Conservation (phyloP, 106 monocot species). For the Dioscorea dumetorum region DNA sequence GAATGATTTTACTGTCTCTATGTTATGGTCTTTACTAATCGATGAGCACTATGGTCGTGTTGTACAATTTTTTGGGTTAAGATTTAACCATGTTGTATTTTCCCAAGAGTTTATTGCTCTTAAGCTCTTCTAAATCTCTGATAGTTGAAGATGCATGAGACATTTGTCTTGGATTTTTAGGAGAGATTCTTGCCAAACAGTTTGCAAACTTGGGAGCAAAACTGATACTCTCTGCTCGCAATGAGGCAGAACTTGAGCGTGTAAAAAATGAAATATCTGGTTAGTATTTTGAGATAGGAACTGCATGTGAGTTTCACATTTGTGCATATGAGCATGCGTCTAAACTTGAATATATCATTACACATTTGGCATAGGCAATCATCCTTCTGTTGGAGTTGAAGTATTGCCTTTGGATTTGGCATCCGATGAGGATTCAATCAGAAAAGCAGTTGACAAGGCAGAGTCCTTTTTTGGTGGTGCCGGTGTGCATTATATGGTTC, state of each 20-base stretch:
- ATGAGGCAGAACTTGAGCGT: conserved; percentile 64
- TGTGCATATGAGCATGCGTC: too few relatives aligned
- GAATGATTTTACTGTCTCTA: too few relatives aligned
- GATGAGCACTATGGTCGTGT: too few relatives aligned
- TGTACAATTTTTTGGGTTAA: too few relatives aligned
- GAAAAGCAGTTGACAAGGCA: conserved; percentile 65
- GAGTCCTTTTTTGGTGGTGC: conserved; percentile 69
- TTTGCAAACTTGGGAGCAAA: conserved; percentile 80
- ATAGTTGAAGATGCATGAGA: too few relatives aligned
- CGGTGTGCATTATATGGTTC: conserved; percentile 92
- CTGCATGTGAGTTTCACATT: background rate
- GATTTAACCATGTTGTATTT: too few relatives aligned
- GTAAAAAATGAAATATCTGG: conserved; percentile 72
- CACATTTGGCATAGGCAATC: conserved; percentile 11
- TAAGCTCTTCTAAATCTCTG: too few relatives aligned
- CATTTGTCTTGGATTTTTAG: conserved; percentile 22
- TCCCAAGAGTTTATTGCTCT: too few relatives aligned
- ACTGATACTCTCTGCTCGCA: conserved; percentile 83
- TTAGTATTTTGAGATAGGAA: conserved; percentile 8
- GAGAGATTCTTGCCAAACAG: conserved; percentile 66
- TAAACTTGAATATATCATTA: background rate
- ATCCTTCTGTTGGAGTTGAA: conserved; percentile 48
- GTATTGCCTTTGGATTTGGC: conserved; percentile 81
- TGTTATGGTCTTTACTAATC: too few relatives aligned
- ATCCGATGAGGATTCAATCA: conserved; percentile 63